Evolutionary conservation across 345 rosid species (phyloP).

Genomic region (Gossypioides kirkii): DNA sequence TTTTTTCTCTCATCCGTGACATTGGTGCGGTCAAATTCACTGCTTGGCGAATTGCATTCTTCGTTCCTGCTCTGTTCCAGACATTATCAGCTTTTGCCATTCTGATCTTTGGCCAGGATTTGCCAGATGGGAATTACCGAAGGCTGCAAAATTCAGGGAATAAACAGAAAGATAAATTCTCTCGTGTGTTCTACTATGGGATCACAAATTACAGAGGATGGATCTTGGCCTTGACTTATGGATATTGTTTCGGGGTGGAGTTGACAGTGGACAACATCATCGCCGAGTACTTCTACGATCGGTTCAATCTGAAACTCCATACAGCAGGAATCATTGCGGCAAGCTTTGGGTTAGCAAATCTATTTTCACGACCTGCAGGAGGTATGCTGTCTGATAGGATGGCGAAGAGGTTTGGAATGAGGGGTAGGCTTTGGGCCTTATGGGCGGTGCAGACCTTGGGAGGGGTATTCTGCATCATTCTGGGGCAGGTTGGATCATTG

Average conservation of each 20-base stretch:
- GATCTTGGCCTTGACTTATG: conserved; percentile 79
- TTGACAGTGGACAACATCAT: conserved; percentile 76
- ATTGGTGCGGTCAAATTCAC: conserved; percentile 66
- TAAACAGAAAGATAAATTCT: conserved; percentile 53
- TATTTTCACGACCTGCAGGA: conserved; percentile 73
- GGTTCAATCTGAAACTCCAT: conserved; percentile 62
- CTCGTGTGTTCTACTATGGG: conserved; percentile 44
- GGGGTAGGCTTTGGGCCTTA: conserved; percentile 81
- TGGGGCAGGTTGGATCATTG: conserved; percentile 38
- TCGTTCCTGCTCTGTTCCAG: conserved; percentile 77
- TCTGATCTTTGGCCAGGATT: conserved; percentile 70
- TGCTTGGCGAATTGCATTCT: conserved; percentile 87
- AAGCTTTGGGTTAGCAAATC: conserved; percentile 74
- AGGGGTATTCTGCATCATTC: conserved; percentile 58
- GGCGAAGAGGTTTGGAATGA: conserved; percentile 69
- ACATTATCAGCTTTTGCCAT: conserved; percentile 63
- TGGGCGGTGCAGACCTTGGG: conserved; percentile 73
- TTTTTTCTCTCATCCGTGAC: conserved; percentile 45
- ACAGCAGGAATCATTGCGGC: conserved; percentile 92
- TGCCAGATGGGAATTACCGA: conserved; percentile 69
- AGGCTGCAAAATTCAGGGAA: conserved; percentile 59
- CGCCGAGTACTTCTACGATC: conserved; percentile 81
- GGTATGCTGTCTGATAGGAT: conserved; percentile 61
- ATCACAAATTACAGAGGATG: conserved; percentile 76
- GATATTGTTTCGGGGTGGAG: conserved; percentile 92